These are phyloP conservation scores for Penicillium thymicola DNA, from an alignment of 2,329 filamentous ascomycete genomes.

Conservation along the genomic window DNA sequence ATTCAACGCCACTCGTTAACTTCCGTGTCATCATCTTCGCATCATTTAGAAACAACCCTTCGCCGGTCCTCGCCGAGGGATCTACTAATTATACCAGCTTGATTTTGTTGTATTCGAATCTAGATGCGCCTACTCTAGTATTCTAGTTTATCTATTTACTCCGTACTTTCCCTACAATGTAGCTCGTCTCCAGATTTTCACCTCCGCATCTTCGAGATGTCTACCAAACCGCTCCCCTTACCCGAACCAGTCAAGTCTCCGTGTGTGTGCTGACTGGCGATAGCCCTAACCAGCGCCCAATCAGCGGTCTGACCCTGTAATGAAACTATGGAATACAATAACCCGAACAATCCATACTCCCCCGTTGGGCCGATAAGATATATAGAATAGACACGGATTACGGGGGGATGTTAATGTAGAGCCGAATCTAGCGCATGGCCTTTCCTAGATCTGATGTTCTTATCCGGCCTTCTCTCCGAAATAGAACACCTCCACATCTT, in stretches of 20 bases:
- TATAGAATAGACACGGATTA: background rate
- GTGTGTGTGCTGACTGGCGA: background rate
- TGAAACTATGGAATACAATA: background rate
- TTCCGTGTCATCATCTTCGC: conserved; percentile 25
- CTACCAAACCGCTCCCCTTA: background rate
- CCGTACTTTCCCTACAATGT: background rate
- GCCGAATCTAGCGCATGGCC: conserved; percentile 1
- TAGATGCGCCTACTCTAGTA: background rate
- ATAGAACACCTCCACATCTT: conserved; percentile 4
- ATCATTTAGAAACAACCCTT: conserved; percentile 17
- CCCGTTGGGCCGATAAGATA: conserved; percentile 27
- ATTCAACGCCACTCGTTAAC: conserved; percentile 16
- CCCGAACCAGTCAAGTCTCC: background rate
- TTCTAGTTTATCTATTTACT: background rate
- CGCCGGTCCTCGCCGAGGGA: conserved; percentile 20
- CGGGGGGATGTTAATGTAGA: background rate
- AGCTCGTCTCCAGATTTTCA: conserved; percentile 9
- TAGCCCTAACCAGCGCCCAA: conserved; percentile 2
- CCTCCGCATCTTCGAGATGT: background rate
- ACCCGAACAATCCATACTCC: conserved; percentile 16
- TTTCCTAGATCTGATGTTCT: conserved; percentile 10
- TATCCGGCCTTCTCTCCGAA: conserved; percentile 6
- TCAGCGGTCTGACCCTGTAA: conserved; percentile 9
- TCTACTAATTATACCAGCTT: background rate
- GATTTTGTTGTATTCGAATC: background rate